Base-by-base conservation (phyloP, 441 rosid genomes). In the Populus tomentosa region DNA sequence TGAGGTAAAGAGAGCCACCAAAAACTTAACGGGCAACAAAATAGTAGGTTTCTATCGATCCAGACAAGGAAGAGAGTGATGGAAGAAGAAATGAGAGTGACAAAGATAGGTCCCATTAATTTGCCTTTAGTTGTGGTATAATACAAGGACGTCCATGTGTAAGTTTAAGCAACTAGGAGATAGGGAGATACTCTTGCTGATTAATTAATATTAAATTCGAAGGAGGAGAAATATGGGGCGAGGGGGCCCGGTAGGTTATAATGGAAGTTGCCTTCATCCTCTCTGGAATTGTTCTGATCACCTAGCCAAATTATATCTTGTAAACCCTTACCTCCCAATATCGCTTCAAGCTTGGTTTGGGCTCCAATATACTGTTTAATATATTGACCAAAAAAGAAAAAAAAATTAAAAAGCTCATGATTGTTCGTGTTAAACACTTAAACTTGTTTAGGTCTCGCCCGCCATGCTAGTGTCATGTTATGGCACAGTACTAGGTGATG, bases 251-350 rank as follows among this genome's bases (percentile, higher is more conserved):
- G 64, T 68, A 23, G 77, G 66, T 71, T 63, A 82, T 85, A 84
- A 75, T 85, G 87, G 87, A 85, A 81, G 85, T 86, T 80, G 86
- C 88, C 83, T 81, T 86, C 91, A 83, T 84, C 89, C 82, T 80
- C 86, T 75, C 87, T 85, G 87, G 90, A 85, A 77, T 81, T 80
- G 82, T 75, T 88, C 91, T 85, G 88, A 80, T 11, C 86, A 81
- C 81, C 81, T 72, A n/a, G 35, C 82, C 69, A 63, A 73, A 80
- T 79, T 64, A 71, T 69, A 32, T 80, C 76, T 61, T 74, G 24
- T 7, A 70, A 56, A 24, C 36, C 63, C 69, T 56, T 33, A 73
- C 56, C 73, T 63, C 78, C 70, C 84, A 65, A 3, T 21, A 23
- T 70, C 73, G 77, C 85, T 78, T 73, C 77, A 70, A 84, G 10